These are phyloP conservation scores for Sindora glabra DNA, from an alignment of 306 rosid genomes.

Conservation along the genomic window DNA sequence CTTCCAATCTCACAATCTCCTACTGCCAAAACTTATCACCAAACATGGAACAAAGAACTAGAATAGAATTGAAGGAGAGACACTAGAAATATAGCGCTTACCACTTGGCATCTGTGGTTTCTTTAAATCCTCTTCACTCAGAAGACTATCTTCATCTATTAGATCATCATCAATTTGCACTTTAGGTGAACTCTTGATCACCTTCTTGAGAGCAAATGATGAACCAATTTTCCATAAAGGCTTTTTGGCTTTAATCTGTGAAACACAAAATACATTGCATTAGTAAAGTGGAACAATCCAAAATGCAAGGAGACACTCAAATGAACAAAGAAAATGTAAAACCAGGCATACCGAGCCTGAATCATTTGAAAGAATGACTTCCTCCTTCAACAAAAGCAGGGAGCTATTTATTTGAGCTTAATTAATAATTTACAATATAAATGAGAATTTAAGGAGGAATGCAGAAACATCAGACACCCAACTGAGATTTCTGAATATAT, in stretches of 20 bases:
- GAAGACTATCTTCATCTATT: constrained; percentile 85
- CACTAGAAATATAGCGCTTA: constrained; percentile 25
- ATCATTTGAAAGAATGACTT: too few species aligned
- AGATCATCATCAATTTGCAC: constrained; percentile 72
- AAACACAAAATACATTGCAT: too few species aligned
- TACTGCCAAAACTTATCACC: constrained; percentile 25
- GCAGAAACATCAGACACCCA: not conserved
- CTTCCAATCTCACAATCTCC: constrained; percentile 84
- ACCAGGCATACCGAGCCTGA: too few species aligned
- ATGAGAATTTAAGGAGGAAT: too few species aligned
- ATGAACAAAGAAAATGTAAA: not conserved
- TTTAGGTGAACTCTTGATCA: constrained; percentile 41
- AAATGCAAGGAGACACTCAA: not conserved
- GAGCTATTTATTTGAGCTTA: too few species aligned
- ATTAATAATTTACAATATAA: too few species aligned
- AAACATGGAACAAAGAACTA: not conserved
- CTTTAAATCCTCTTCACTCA: constrained; percentile 80
- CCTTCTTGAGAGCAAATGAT: constrained; percentile 56
- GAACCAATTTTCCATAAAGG: constrained; percentile 83
- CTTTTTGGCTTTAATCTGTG: constrained; percentile 59
- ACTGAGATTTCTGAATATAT: not conserved
- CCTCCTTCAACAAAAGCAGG: too few species aligned
- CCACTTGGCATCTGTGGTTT: constrained; percentile 61
- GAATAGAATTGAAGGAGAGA: not conserved
- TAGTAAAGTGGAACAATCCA: too few species aligned